Conservation (phyloP, 306 rosid species). For the Dalbergia cochinchinensis region DNA sequence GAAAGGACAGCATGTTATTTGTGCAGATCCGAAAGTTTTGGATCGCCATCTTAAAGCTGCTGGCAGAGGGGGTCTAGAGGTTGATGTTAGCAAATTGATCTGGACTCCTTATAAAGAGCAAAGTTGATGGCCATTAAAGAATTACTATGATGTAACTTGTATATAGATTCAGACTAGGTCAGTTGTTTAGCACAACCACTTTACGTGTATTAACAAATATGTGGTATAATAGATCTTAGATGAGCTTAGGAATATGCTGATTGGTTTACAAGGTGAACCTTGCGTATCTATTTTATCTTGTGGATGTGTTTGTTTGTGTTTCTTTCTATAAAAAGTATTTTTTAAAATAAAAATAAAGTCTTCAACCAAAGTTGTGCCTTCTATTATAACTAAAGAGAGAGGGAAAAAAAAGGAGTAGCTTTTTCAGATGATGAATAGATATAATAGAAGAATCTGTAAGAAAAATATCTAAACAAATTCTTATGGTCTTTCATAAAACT, state of each 20-base stretch:
- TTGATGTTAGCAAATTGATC: slow-evolving; percentile 91
- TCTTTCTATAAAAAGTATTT: too few species aligned
- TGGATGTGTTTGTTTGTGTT: neutral
- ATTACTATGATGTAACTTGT: slow-evolving; percentile 38
- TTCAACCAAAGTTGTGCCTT: too few species aligned
- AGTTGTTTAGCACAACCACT: slow-evolving; percentile 8
- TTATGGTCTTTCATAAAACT: too few species aligned
- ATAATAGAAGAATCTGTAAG: too few species aligned
- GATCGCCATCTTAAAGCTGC: slow-evolving; percentile 99
- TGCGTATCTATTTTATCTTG: neutral
- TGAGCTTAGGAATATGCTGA: slow-evolving; percentile 2
- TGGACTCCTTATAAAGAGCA: slow-evolving; percentile 99
- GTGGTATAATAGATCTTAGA: slow-evolving; percentile 25
- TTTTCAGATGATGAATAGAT: too few species aligned
- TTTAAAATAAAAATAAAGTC: too few species aligned
- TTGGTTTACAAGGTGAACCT: neutral
- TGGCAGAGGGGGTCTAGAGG: slow-evolving; percentile 96
- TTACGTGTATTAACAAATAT: slow-evolving; percentile 22
- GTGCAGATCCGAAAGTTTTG: slow-evolving; percentile 96
- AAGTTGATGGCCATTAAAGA: slow-evolving; percentile 42
- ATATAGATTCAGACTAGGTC: slow-evolving; percentile 50
- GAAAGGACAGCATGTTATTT: slow-evolving; percentile 98
- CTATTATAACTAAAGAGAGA: too few species aligned
- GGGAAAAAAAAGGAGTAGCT: too few species aligned
- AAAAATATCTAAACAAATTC: too few species aligned